Evolutionary conservation across 345 rosid species (phyloP).

Genomic region (Streptanthus diversifolius): DNA sequence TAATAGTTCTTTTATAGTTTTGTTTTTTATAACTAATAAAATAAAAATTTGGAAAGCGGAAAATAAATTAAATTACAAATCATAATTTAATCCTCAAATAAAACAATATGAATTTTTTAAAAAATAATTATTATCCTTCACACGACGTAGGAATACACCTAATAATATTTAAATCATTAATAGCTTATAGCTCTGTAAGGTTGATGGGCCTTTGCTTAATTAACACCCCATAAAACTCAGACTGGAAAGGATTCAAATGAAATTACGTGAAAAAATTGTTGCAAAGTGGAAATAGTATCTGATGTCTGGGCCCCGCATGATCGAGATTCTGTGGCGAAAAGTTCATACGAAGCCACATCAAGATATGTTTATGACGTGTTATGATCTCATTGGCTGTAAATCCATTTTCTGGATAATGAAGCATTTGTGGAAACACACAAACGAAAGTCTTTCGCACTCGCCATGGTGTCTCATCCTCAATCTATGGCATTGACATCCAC

Average conservation of each 20-base stretch:
- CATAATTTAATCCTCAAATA: no score
- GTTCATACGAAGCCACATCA: not conserved
- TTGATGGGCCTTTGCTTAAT: no score
- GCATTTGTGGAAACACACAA: constrained; percentile 20
- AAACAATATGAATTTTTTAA: no score
- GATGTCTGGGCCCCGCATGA: constrained; percentile 6
- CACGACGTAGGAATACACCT: no score
- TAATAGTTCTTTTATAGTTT: no score
- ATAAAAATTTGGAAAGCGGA: no score
- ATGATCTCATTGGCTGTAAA: constrained; percentile 38
- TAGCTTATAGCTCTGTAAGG: no score
- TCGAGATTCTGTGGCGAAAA: constrained; percentile 35
- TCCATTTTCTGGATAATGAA: constrained; percentile 41
- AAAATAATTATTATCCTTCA: no score
- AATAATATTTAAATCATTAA: no score
- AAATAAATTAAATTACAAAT: no score
- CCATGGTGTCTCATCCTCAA: constrained; percentile 31
- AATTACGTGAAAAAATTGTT: not conserved
- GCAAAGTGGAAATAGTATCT: not conserved
- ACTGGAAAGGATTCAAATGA: not conserved
- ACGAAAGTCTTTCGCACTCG: constrained; percentile 19
- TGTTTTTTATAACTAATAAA: no score
- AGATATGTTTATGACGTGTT: constrained; percentile 46
- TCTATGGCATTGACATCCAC: constrained; percentile 7
- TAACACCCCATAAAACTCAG: not conserved